A percentile compares a stretch with the other conserved stretches of the same genome.
These are phyloP conservation scores for Ogataea paradorogensis DNA, from an alignment of 805 yeast species.

Conservation along the genomic window DNA sequence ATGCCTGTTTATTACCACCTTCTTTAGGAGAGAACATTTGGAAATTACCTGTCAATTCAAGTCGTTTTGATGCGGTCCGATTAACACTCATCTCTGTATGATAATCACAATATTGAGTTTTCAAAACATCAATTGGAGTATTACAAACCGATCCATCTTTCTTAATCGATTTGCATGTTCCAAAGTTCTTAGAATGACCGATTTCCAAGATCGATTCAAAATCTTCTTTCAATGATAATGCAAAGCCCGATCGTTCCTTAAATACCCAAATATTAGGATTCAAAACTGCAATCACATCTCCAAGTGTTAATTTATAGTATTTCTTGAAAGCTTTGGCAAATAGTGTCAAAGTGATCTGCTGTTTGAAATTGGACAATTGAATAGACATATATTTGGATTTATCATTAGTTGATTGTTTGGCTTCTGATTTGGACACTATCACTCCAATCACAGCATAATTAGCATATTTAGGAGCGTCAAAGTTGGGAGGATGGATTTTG, in stretches of 20 bases:
- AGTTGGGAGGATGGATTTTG: slow-evolving; percentile 66
- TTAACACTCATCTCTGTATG: slow-evolving; percentile 62
- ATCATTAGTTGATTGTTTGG: slow-evolving; percentile 42
- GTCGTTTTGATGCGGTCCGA: slow-evolving; percentile 55
- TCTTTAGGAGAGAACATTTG: slow-evolving; percentile 55
- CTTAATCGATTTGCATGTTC: slow-evolving; percentile 53
- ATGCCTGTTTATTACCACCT: slow-evolving; percentile 40
- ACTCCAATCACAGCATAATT: slow-evolving; percentile 85
- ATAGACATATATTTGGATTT: slow-evolving; percentile 55
- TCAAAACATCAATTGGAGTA: slow-evolving; percentile 54
- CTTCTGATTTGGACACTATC: slow-evolving; percentile 53
- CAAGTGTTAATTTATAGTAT: slow-evolving; percentile 71
- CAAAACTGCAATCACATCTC: slow-evolving; percentile 69
- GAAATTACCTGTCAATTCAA: slow-evolving; percentile 69
- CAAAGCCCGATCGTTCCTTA: slow-evolving; percentile 40
- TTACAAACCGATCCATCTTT: slow-evolving; percentile 53
- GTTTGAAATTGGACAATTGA: slow-evolving; percentile 64
- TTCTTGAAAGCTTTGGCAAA: slow-evolving; percentile 66
- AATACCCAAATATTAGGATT: slow-evolving; percentile 63
- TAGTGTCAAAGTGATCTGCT: slow-evolving; percentile 56
- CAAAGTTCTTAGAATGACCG: slow-evolving; percentile 68
- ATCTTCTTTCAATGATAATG: slow-evolving; percentile 50
- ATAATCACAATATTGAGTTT: slow-evolving; percentile 60
- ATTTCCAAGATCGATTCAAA: slow-evolving; percentile 62
- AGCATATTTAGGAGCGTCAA: slow-evolving; percentile 61